These are phyloP conservation scores for Golubevia pallescens DNA, from an alignment of 1,284 basidiomycete genomes.

Conservation along the genomic window DNA sequence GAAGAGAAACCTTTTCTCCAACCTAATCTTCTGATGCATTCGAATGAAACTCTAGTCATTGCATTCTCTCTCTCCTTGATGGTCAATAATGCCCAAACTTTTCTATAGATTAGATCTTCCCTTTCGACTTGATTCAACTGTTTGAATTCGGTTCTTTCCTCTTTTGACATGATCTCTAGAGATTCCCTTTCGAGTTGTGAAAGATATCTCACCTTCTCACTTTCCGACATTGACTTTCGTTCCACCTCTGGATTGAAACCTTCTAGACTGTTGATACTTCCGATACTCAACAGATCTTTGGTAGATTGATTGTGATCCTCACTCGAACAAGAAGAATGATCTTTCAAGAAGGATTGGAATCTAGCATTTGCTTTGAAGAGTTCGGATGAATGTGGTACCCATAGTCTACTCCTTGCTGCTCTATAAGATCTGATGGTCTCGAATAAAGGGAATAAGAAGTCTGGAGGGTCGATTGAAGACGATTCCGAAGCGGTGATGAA, in stretches of 20 bases:
- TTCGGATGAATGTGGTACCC: conserved; percentile 14
- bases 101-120: no score
- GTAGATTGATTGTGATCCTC: neutral
- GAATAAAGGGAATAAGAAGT: conserved; percentile 16
- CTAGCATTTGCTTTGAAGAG: conserved; percentile 16
- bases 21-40: conserved; percentile 42
- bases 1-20: conserved; percentile 58
- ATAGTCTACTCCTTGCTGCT: conserved; percentile 30
- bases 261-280: no score
- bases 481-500: neutral
- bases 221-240: conserved; percentile 23
- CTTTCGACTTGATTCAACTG: conserved; percentile 7
- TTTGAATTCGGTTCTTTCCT: conserved; percentile 15
- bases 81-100: conserved; percentile 18
- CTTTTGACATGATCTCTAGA: conserved; percentile 24
- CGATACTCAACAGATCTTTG: no score
- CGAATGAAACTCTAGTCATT: conserved; percentile 8
- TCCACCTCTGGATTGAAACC: neutral
- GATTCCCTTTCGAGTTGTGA: neutral
- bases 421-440: conserved; percentile 24
- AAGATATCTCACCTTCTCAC: conserved; percentile 14
- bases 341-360: conserved; percentile 15
- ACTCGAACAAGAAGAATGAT: conserved; percentile 6
- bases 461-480: conserved; percentile 5
- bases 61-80: conserved; percentile 19